Conservation (phyloP, 345 rosid species). For the Lepidium didymum region DNA sequence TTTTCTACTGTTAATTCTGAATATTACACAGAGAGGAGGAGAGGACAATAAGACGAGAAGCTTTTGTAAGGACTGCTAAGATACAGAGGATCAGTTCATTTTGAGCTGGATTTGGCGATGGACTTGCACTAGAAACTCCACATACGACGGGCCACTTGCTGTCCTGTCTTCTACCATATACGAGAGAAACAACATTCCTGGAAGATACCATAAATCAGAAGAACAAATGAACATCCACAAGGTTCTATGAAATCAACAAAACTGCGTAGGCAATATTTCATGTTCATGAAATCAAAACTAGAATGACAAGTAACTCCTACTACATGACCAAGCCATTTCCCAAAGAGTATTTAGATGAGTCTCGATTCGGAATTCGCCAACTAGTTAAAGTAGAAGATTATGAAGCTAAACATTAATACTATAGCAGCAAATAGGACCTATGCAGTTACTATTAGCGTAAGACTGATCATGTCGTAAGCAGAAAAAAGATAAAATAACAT, state of each 20-base stretch:
- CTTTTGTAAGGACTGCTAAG: neutral
- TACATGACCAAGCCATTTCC: neutral
- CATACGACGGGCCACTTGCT: conserved; percentile 66
- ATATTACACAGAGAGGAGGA: neutral
- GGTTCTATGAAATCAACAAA: neutral
- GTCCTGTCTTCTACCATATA: conserved; percentile 80
- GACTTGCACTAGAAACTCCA: conserved; percentile 78
- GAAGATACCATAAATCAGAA: neutral
- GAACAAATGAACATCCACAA: neutral
- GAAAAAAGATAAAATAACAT: neutral
- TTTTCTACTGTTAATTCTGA: neutral
- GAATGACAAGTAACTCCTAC: neutral
- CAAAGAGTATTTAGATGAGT: neutral
- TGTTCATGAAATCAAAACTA: neutral
- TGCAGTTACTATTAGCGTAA: neutral
- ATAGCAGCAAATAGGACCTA: conserved; percentile 3
- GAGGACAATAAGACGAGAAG: neutral
- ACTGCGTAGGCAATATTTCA: neutral
- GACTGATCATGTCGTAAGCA: neutral
- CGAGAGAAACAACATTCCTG: conserved; percentile 76
- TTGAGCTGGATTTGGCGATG: conserved; percentile 89
- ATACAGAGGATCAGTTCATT: conserved; percentile 43
- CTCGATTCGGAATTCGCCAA: neutral
- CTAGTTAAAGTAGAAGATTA: neutral
- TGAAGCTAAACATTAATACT: neutral